These are phyloP conservation scores for Medicago ruthenica DNA, from an alignment of 306 rosid species.

Conservation along the genomic window DNA sequence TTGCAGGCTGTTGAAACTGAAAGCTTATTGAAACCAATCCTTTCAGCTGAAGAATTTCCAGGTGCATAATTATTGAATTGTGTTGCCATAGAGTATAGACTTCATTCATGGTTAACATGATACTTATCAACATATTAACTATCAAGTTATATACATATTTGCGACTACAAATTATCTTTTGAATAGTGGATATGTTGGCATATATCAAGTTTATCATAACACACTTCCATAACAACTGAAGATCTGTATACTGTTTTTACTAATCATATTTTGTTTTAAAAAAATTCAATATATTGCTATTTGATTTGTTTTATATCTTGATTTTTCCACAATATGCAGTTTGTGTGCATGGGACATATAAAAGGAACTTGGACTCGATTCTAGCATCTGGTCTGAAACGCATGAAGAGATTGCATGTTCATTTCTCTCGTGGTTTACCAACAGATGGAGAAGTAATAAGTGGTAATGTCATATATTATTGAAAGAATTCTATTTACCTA, in stretches of 20 bases:
- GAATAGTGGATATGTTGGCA: slow-evolving; percentile 5
- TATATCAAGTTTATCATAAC: slow-evolving; percentile 7
- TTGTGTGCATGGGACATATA: slow-evolving; percentile 91
- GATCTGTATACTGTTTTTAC: background rate
- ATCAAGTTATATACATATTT: slow-evolving; percentile 11
- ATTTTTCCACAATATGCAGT: slow-evolving; percentile 59
- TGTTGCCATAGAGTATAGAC: slow-evolving; percentile 28
- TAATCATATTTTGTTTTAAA: background rate
- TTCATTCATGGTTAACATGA: background rate
- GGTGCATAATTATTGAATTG: slow-evolving; percentile 52
- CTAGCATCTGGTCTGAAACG: slow-evolving; percentile 79
- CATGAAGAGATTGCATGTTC: slow-evolving; percentile 92
- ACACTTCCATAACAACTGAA: background rate
- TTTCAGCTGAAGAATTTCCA: slow-evolving; percentile 81
- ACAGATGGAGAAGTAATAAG: slow-evolving; percentile 91
- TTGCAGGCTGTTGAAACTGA: slow-evolving; percentile 87
- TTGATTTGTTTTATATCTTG: slow-evolving; percentile 29
- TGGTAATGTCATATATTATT: slow-evolving; percentile 56
- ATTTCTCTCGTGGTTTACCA: slow-evolving; percentile 89
- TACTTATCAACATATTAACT: slow-evolving; percentile 16
- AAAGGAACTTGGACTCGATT: slow-evolving; percentile 76
- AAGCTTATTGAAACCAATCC: slow-evolving; percentile 73
- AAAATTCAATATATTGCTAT: background rate
- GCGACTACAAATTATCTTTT: background rate
- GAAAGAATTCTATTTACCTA: background rate